Percentiles rank a stretch among this genome's conserved stretches.
phyloP scores from a whole-genome alignment of 768 basidiomycete genomes.

The Hortiboletus campestris region DNA sequence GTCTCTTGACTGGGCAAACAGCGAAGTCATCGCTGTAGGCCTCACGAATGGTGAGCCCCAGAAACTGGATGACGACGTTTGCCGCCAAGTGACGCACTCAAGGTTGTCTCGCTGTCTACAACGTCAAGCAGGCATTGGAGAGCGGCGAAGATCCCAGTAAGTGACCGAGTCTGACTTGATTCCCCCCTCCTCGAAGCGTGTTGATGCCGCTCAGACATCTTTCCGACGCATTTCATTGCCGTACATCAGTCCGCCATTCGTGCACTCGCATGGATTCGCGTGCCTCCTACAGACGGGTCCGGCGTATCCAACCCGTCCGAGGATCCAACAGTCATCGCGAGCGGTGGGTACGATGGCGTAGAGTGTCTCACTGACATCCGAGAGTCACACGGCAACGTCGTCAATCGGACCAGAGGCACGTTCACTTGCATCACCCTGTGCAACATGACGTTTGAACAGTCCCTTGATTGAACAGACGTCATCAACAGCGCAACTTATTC shows the following conservation, averaged over 20 bases:
- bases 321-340: slow-evolving; percentile 72
- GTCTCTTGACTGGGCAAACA: slow-evolving; percentile 89
- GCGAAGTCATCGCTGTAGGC: slow-evolving; percentile 77
- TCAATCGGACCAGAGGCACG: slow-evolving; percentile 77
- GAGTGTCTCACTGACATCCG: slow-evolving; percentile 76
- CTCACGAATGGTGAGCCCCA: slow-evolving; percentile 68
- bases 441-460: not conserved
- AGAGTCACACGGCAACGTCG: slow-evolving; percentile 60
- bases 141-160: slow-evolving; percentile 32
- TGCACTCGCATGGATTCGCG: slow-evolving; percentile 69
- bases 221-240: slow-evolving; percentile 71
- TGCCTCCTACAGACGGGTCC: slow-evolving; percentile 51
- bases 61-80: not conserved
- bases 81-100: not conserved
- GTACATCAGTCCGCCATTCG: slow-evolving; percentile 82
- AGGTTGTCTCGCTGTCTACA: slow-evolving; percentile 60
- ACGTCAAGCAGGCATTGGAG: slow-evolving; percentile 46
- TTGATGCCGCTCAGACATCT: slow-evolving; percentile 31
- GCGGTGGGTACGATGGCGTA: slow-evolving; percentile 79
- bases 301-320: slow-evolving; percentile 46
- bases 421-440: not conserved
- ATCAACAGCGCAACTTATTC: slow-evolving; percentile 68
- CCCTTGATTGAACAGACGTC: slow-evolving; percentile 48
- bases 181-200: not conserved
- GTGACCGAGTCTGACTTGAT: not conserved